phyloP scores from a whole-genome alignment of 768 basidiomycete genomes.

The Pulveroboletus sp. region DNA sequence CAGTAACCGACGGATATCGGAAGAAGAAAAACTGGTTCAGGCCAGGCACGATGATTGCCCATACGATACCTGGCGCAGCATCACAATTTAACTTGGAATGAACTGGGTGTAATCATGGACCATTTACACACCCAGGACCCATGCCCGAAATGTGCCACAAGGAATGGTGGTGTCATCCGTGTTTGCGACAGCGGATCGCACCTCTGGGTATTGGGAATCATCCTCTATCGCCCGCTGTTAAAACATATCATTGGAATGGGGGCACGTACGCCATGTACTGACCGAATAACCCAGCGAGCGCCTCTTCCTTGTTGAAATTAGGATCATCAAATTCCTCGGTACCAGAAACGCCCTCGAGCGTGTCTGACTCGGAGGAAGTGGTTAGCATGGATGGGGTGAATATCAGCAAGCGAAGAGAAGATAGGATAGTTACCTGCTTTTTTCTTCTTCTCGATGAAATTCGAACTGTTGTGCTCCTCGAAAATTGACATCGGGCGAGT shows the following conservation, averaged over 20 bases:
- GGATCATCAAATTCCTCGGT: constrained; percentile 39
- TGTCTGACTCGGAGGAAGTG: constrained; percentile 1
- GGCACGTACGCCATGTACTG: neutral
- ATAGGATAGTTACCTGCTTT: constrained; percentile 4
- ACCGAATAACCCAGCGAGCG: constrained; percentile 19
- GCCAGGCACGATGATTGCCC: constrained; percentile 61
- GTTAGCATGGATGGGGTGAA: neutral
- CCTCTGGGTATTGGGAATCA: constrained; percentile 84
- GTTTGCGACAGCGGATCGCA: constrained; percentile 71
- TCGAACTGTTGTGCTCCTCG: constrained; percentile 15
- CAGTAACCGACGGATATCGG: constrained; percentile 49
- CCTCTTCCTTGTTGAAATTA: constrained; percentile 29
- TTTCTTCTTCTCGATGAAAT: constrained; percentile 26
- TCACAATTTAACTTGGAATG: too few relatives aligned
- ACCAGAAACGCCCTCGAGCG: too few relatives aligned
- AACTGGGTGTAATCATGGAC: too few relatives aligned
- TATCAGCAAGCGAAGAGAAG: neutral
- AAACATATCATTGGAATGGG: constrained; percentile 10
- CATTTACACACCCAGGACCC: constrained; percentile 44
- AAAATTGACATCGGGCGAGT: constrained; percentile 18
- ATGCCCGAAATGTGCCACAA: constrained; percentile 54
- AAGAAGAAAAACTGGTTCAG: constrained; percentile 80
- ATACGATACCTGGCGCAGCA: constrained; percentile 36
- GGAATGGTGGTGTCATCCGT: constrained; percentile 68
- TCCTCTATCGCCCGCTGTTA: constrained; percentile 39